Base-by-base conservation (phyloP, 768 basidiomycete genomes). In the Pleurotus djamor region DNA sequence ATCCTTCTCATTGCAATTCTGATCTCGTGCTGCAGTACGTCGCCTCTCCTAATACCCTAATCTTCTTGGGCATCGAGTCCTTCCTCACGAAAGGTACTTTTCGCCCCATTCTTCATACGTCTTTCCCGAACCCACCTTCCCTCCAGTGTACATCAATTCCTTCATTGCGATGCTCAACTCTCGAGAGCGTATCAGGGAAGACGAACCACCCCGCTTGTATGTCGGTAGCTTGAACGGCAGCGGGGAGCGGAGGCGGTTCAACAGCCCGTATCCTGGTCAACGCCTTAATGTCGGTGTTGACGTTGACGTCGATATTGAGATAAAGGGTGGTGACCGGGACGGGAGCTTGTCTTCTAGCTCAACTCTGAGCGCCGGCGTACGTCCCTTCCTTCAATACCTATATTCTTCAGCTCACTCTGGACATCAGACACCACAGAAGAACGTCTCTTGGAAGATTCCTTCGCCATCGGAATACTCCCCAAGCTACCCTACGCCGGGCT, bases 111-210 rank as follows among this genome's bases (percentile, higher is more conserved):
- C 34, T 52, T 21, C n/a, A n/a, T 36, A 8, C 16, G 12, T 6
- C 51, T 33, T 14, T n/a, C 1, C 5, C 2, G 12, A 37, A 37
- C 28, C 3, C 5, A 52, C 10, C 51, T n/a, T 52, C 51, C 33
- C 4, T 35, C 51, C 28, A 52, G 51, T 52, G 37, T 52, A 52
- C 51, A 52, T 52, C 34, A 52, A 52, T n/a, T 52, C 51, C 12
- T 52, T 52, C 34, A 35, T 52, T 21, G 51, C 51, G 3, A 52
- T 52, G 32, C 51, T 52, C 35, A 52, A 52, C 35, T 14, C 51
- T 13, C 51, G 51, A 33, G 51, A 52, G 16, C 51, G 51, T n/a
- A 35, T 47, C 2, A 47, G 17, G 16, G 45, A 47, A 34, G 33
- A 35, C 0, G 35, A 35, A 52, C 35, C 45, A 7, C 17, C 45